Base-by-base conservation (phyloP, 2,329 filamentous ascomycete genomes). In the Trichoderma semiorbis region DNA sequence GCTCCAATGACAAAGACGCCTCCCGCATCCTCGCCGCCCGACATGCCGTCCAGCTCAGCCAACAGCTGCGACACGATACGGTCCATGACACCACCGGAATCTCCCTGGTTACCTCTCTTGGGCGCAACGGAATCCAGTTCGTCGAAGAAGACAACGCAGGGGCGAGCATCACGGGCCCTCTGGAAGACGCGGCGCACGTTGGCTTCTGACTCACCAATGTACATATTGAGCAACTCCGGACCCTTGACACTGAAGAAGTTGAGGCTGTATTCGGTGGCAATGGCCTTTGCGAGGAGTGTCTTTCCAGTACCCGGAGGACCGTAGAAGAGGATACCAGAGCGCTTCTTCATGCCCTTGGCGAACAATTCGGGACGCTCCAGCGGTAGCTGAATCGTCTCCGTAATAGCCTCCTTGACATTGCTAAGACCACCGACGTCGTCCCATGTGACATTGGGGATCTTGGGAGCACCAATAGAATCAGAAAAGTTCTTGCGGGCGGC, bases 81-180 rank as follows among this genome's bases (percentile, higher is more conserved):
- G 80, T 98, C 96, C 95, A 98, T 98, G 70, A 98, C 96, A 78
- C 96, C 96, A 71, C 96, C 95, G 74, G 94, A 97, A 78, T 98
- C 96, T 63, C 96, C 96, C 81, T 98, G 95, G 78, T 98, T 98
- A 47, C 96, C 96, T 82, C 96, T 89, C 84, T 98, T 98, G 0
- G 96, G 96, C 5, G 96, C 95, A 2, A 98, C 95, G 0, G 93
- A 96, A 81, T 97, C 94, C 75, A 97, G 81, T 80, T 97, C 94
- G 78, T 97, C 94, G 78, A 97, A 97, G 85, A 97, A 97, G 65
- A 97, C 94, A 63, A 95, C 93, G 75, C 94, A 97, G 7, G 94
- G 94, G 34, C 93, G 84, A 1, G 94, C 94, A 80, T 97, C 94
- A 57, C 94, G 86, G 7, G 94, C 94, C 47, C 93, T 88, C 81